Conservation (phyloP, 257 asterid species). For the Penstemon newberryi region DNA sequence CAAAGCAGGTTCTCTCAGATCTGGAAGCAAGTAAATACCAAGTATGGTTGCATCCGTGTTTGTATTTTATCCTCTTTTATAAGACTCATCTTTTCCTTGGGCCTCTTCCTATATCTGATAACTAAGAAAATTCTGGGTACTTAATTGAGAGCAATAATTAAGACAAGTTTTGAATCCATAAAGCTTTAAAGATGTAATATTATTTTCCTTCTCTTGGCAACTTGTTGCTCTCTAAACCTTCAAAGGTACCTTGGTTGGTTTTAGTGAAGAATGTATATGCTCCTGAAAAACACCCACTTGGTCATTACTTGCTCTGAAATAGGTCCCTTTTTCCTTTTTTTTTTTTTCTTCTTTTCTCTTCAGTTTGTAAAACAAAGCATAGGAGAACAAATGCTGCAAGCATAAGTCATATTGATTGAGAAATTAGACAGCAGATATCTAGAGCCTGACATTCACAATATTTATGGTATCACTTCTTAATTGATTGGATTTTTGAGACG, state of each 20-base stretch:
- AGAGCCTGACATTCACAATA: background rate
- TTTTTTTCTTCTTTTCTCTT: background rate
- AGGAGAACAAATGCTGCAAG: background rate
- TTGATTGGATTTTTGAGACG: background rate
- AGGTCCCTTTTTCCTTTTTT: background rate
- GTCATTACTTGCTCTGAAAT: slow-evolving; percentile 12
- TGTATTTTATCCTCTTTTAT: slow-evolving; percentile 10
- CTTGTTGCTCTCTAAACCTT: slow-evolving; percentile 1
- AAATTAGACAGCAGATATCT: slow-evolving; percentile 3
- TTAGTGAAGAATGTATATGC: slow-evolving; percentile 3
- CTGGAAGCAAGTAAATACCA: slow-evolving; percentile 93
- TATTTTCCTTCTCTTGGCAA: background rate
- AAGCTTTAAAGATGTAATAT: slow-evolving; percentile 9
- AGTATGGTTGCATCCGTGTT: slow-evolving; percentile 37
- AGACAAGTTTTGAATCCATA: slow-evolving; percentile 1
- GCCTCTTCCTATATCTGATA: slow-evolving; percentile 2
- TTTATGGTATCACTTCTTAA: background rate
- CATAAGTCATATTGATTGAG: slow-evolving; percentile 12
- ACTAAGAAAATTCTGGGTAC: slow-evolving; percentile 6
- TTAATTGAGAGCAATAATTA: slow-evolving; percentile 1
- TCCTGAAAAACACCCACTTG: background rate
- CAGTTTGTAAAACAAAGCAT: background rate
- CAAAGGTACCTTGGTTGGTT: slow-evolving; percentile 19
- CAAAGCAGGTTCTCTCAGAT: slow-evolving; percentile 80
- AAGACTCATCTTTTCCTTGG: slow-evolving; percentile 14